phyloP scores from a whole-genome alignment of 73 alveolate species.

The Loxodes magnus region DNA sequence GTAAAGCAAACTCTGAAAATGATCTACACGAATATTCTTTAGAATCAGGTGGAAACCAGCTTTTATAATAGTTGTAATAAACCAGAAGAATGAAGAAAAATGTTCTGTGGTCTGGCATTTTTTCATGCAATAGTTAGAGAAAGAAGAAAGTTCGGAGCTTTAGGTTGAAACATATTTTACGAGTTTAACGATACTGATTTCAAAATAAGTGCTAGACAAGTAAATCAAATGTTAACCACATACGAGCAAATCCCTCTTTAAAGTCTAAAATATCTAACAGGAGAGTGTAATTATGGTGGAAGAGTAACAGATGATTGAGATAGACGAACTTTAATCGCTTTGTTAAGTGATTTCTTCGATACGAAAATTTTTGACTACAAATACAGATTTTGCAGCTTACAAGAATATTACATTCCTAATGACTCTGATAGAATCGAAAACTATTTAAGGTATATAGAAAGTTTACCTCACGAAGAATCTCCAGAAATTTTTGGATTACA shows the following conservation, averaged over 20 bases:
- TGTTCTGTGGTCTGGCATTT: slow-evolving; percentile 64
- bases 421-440: slow-evolving; percentile 70
- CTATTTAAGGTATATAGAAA: slow-evolving; percentile 60
- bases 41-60: slow-evolving; percentile 45
- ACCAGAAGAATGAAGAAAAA: slow-evolving; percentile 45
- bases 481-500: slow-evolving; percentile 90
- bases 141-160: slow-evolving; percentile 99
- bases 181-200: slow-evolving; percentile 87
- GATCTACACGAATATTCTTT: slow-evolving; percentile 51
- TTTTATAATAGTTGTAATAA: slow-evolving; percentile 42
- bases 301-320: slow-evolving; percentile 98
- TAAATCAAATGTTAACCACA: slow-evolving; percentile 71
- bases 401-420: slow-evolving; percentile 65
- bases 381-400: slow-evolving; percentile 52
- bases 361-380: slow-evolving; percentile 39
- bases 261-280: slow-evolving; percentile 82
- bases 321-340: slow-evolving; percentile 76
- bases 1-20: slow-evolving; percentile 56
- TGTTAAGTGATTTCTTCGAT: slow-evolving; percentile 72
- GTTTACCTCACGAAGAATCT: slow-evolving; percentile 73
- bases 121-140: slow-evolving; percentile 81
- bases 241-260: slow-evolving; percentile 75
- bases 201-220: slow-evolving; percentile 75
- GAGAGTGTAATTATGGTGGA: slow-evolving; percentile 96
- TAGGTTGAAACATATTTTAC: slow-evolving; percentile 99